Conservation (phyloP, 2,329 filamentous ascomycete genomes). For the Cladosporium halotolerans region DNA sequence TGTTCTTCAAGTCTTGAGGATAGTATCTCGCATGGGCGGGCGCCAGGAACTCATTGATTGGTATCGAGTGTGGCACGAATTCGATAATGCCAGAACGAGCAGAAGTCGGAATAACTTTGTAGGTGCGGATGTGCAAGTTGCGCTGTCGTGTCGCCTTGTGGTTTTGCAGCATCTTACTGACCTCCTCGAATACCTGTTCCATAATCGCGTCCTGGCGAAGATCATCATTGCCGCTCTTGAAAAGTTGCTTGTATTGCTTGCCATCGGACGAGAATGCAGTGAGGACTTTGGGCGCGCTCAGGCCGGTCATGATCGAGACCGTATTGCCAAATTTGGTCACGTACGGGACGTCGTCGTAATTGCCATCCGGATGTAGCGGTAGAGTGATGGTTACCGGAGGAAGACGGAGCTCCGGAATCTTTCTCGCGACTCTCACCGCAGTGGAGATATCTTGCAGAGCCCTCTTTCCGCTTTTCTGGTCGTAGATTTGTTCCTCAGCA, state of each 20-base stretch:
- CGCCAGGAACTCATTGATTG: constrained; percentile 85
- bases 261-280: constrained; percentile 76
- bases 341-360: constrained; percentile 72
- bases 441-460: constrained; percentile 56
- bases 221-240: constrained; percentile 94
- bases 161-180: constrained; percentile 79
- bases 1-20: constrained; percentile 73
- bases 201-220: constrained; percentile 96
- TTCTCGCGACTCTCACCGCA: constrained; percentile 57
- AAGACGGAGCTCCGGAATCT: constrained; percentile 58
- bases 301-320: constrained; percentile 80
- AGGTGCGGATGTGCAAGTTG: constrained; percentile 84
- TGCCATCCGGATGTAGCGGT: constrained; percentile 61
- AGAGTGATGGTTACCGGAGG: constrained; percentile 89
- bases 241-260: constrained; percentile 75
- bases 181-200: constrained; percentile 98
- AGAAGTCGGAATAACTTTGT: constrained; percentile 90
- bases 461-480: constrained; percentile 36
- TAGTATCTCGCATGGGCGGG: constrained; percentile 83
- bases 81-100: constrained; percentile 86
- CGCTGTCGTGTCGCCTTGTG: constrained; percentile 84
- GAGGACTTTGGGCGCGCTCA: constrained; percentile 91
- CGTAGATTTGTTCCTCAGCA: constrained; percentile 48
- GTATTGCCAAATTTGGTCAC: constrained; percentile 65
- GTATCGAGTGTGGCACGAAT: constrained; percentile 89